Conservation (phyloP, 495 filamentous ascomycete species). For the Neurospora sp. region DNA sequence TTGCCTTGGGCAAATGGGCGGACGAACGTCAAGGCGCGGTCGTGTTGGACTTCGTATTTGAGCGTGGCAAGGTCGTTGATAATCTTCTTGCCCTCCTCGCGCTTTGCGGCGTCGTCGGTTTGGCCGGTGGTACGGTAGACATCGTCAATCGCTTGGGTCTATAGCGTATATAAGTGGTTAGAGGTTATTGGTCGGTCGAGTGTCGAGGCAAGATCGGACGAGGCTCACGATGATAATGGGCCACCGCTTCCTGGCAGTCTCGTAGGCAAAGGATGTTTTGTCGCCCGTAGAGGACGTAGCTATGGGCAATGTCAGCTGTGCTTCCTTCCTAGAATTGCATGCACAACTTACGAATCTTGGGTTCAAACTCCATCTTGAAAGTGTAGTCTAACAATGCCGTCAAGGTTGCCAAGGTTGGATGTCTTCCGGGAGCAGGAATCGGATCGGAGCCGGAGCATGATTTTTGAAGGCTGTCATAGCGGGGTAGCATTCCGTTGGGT, state of each 20-base stretch:
- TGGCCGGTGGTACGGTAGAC: slow-evolving; percentile 64
- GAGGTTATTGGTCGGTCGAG: not conserved
- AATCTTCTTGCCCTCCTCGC: slow-evolving; percentile 76
- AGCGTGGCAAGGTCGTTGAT: slow-evolving; percentile 68
- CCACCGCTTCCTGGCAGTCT: slow-evolving; percentile 79
- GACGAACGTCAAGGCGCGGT: slow-evolving; percentile 68
- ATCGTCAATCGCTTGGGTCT: slow-evolving; percentile 95
- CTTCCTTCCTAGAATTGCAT: not conserved
- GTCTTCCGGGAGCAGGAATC: not conserved
- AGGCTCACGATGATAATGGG: slow-evolving; percentile 74
- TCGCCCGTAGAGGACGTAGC: slow-evolving; percentile 73
- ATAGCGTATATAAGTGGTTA: slow-evolving; percentile 1
- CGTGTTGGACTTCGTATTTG: slow-evolving; percentile 94
- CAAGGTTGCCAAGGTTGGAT: not conserved
- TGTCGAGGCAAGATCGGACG: not conserved
- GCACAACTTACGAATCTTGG: slow-evolving; percentile 8
- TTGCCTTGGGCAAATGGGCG: not conserved
- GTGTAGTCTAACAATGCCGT: not conserved
- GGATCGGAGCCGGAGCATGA: not conserved
- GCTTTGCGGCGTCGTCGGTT: slow-evolving; percentile 50
- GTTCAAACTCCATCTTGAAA: slow-evolving; percentile 31
- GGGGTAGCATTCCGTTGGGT: not conserved
- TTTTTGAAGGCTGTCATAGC: not conserved
- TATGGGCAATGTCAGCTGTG: slow-evolving; percentile 21
- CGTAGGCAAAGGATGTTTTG: slow-evolving; percentile 74